A percentile compares a stretch with the other conserved stretches of the same genome.
These are phyloP conservation scores for Ormosia semicastrata DNA, from an alignment of 306 rosid species.

Conservation along the genomic window DNA sequence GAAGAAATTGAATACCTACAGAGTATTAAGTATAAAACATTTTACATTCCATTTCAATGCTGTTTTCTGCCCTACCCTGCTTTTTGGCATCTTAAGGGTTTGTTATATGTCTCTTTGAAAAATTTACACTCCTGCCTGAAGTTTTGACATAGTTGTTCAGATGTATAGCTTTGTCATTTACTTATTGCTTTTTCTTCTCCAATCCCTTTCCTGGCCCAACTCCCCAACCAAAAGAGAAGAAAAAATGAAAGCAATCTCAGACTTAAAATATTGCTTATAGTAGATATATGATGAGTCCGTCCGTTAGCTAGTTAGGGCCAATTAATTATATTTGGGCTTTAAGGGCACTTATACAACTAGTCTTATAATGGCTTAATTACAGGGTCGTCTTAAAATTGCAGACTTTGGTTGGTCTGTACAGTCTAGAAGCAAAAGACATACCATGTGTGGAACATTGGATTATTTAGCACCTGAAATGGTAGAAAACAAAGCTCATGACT, in stretches of 20 bases:
- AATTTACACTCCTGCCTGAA: background rate
- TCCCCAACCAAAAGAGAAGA: background rate
- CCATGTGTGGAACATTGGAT: constrained; percentile 95
- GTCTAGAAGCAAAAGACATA: constrained; percentile 70
- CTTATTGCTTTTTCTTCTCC: background rate
- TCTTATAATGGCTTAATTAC: constrained; percentile 8
- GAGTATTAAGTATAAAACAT: background rate
- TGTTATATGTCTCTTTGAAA: background rate
- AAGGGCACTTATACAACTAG: background rate
- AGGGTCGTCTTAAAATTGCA: constrained; percentile 92
- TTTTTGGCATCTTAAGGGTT: background rate
- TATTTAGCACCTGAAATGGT: constrained; percentile 95
- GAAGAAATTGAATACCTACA: background rate
- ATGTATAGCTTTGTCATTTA: background rate
- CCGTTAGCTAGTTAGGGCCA: background rate
- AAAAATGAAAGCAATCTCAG: background rate
- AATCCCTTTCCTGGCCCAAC: background rate
- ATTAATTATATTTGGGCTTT: background rate
- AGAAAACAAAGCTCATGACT: constrained; percentile 87
- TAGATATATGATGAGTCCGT: background rate
- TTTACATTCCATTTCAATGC: background rate
- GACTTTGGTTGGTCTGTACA: constrained; percentile 99
- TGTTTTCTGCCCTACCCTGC: background rate
- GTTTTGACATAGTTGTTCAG: background rate
- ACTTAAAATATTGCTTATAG: background rate